phyloP scores from a whole-genome alignment of 345 rosid genomes.

The Anastatica hierochuntica region DNA sequence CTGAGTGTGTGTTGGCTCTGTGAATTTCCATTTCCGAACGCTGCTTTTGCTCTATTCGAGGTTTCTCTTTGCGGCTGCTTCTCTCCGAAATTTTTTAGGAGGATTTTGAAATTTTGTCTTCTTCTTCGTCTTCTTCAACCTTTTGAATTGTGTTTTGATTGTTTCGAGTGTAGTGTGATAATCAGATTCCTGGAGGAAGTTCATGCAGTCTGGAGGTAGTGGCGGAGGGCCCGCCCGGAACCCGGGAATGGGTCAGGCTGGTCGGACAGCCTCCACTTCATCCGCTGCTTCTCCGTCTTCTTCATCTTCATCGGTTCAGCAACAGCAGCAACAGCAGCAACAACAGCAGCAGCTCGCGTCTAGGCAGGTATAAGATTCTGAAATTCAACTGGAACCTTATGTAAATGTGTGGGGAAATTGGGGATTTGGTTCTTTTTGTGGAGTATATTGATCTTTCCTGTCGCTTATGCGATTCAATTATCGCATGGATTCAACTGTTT shows the following conservation, averaged over 20 bases:
- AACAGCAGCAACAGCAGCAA: constrained; percentile 49
- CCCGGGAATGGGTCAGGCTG: constrained; percentile 43
- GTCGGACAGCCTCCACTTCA: constrained; percentile 79
- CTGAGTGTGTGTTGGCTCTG: constrained; percentile 7
- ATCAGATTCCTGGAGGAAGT: constrained; percentile 19
- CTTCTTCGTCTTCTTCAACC: not conserved
- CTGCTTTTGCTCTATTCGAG: constrained; percentile 39
- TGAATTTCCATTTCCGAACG: constrained; percentile 34
- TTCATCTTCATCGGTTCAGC: constrained; percentile 83
- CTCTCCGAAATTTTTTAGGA: constrained; percentile 27
- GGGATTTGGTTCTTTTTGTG: not conserved
- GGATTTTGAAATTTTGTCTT: constrained; percentile 17
- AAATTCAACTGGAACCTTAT: not conserved
- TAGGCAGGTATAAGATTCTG: constrained; percentile 51
- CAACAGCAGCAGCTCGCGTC: constrained; percentile 46
- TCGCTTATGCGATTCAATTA: constrained; percentile 4
- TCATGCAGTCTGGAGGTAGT: constrained; percentile 85
- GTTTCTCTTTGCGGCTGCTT: constrained; percentile 24
- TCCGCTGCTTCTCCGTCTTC: constrained; percentile 96
- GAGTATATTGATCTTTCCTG: not conserved
- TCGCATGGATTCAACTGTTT: not conserved
- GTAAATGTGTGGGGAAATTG: not conserved
- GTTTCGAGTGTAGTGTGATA: constrained; percentile 7
- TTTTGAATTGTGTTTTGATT: constrained; percentile 15
- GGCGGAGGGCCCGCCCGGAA: constrained; percentile 80